phyloP scores from a whole-genome alignment of 495 filamentous ascomycete genomes.

The Trypethelium eluteriae region DNA sequence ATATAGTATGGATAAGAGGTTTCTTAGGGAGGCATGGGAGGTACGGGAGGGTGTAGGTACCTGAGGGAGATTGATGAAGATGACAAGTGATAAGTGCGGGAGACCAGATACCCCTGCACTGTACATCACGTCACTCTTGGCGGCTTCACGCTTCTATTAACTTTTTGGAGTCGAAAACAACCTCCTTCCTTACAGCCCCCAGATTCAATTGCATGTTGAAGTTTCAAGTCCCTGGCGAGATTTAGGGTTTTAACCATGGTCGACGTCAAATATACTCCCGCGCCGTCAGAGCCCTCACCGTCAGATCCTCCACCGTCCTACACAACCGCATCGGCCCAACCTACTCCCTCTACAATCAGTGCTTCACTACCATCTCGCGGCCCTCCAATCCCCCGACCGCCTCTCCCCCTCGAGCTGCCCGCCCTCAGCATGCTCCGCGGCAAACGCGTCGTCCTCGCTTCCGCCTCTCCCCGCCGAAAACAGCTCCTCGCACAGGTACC shows the following conservation, averaged over 20 bases:
- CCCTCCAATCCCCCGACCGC: conserved; percentile 39
- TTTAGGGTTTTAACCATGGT: not conserved
- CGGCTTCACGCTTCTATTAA: not conserved
- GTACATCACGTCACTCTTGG: not conserved
- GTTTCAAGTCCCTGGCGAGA: too few species aligned
- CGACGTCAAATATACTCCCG: conserved; percentile 9
- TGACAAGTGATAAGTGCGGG: too few species aligned
- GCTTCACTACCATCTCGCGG: conserved; percentile 1
- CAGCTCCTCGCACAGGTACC: conserved; percentile 62
- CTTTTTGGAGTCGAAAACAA: not conserved
- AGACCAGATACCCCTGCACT: not conserved
- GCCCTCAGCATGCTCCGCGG: conserved; percentile 61
- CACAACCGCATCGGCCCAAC: not conserved
- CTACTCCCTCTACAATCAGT: not conserved
- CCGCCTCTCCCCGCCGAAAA: conserved; percentile 72
- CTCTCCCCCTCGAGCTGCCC: conserved; percentile 64
- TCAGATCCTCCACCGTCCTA: conserved; percentile 10
- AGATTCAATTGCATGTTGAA: too few species aligned
- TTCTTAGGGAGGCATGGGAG: too few species aligned
- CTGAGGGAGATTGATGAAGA: too few species aligned
- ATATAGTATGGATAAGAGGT: too few species aligned
- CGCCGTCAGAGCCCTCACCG: conserved; percentile 2
- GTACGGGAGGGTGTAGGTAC: too few species aligned
- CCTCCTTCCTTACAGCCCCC: not conserved
- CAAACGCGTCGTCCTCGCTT: conserved; percentile 79